A percentile compares a stretch with the other conserved stretches of the same genome.
Conservation (phyloP, 495 filamentous ascomycete species). For the Xylaria sp. region DNA sequence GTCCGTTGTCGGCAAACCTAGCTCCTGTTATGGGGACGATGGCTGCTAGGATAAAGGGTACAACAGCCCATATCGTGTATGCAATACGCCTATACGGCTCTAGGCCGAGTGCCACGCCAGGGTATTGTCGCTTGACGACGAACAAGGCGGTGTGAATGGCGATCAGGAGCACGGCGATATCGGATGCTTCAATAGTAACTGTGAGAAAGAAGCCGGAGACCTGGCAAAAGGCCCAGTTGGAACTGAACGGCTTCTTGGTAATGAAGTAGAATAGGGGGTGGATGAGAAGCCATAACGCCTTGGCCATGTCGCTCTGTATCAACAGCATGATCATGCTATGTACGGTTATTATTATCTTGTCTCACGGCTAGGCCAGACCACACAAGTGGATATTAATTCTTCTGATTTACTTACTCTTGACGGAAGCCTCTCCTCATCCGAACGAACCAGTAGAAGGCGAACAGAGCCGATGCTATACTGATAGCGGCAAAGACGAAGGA, state of each 20-base stretch:
- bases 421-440: slow-evolving; percentile 76
- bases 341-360: slow-evolving; percentile 33
- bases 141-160: slow-evolving; percentile 73
- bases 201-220: slow-evolving; percentile 69
- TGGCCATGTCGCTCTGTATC: slow-evolving; percentile 72
- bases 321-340: slow-evolving; percentile 72
- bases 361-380: background rate
- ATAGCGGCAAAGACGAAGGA: slow-evolving; percentile 49
- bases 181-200: slow-evolving; percentile 70
- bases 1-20: slow-evolving; percentile 64
- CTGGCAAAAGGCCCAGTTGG: slow-evolving; percentile 67
- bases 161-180: slow-evolving; percentile 73
- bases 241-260: slow-evolving; percentile 46
- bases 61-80: slow-evolving; percentile 60
- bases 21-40: slow-evolving; percentile 67
- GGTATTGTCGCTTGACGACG: slow-evolving; percentile 62
- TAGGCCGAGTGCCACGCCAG: slow-evolving; percentile 57
- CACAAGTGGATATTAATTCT: background rate
- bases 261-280: slow-evolving; percentile 63
- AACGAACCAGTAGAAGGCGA: slow-evolving; percentile 73
- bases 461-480: slow-evolving; percentile 59
- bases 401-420: slow-evolving; percentile 65
- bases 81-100: slow-evolving; percentile 67
- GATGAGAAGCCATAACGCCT: slow-evolving; percentile 69
- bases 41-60: slow-evolving; percentile 64